Evolutionary conservation across 164 flowering plant genomes (phyloP).

Genomic region (Annona squamosa): DNA sequence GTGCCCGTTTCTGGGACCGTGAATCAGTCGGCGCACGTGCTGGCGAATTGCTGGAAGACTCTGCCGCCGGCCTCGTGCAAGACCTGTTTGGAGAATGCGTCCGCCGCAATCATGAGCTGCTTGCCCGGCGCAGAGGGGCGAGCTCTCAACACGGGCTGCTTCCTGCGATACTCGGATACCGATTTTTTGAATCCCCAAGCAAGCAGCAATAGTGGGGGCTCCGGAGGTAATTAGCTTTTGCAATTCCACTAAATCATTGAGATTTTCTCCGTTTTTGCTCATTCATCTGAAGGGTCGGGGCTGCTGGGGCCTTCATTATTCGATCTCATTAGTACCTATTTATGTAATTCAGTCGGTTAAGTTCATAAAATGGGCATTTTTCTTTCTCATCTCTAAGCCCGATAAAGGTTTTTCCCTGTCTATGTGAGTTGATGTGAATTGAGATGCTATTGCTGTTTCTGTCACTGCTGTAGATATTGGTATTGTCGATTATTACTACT

Average conservation of each 20-base stretch:
- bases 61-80: constrained; percentile 49
- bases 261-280: too few relatives aligned
- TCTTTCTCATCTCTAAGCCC: too few relatives aligned
- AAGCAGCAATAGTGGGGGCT: constrained; percentile 14
- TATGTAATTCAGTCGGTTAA: too few relatives aligned
- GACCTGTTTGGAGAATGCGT: constrained; percentile 65
- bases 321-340: too few relatives aligned
- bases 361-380: too few relatives aligned
- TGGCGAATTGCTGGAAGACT: constrained; percentile 78
- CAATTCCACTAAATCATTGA: not conserved
- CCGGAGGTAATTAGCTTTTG: constrained; percentile 35
- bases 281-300: too few relatives aligned
- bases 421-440: not conserved
- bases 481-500: not conserved
- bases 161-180: constrained; percentile 73
- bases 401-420: not conserved
- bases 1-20: constrained; percentile 26
- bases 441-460: not conserved
- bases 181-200: constrained; percentile 59
- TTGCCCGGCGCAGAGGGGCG: constrained; percentile 84
- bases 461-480: not conserved
- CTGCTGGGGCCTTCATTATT: too few relatives aligned
- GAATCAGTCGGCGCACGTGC: constrained; percentile 58
- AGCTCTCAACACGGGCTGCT: constrained; percentile 78
- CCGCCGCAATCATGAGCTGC: constrained; percentile 46